Evolutionary conservation across 345 rosid genomes (phyloP).

Genomic region (Gossypium anomalum): DNA sequence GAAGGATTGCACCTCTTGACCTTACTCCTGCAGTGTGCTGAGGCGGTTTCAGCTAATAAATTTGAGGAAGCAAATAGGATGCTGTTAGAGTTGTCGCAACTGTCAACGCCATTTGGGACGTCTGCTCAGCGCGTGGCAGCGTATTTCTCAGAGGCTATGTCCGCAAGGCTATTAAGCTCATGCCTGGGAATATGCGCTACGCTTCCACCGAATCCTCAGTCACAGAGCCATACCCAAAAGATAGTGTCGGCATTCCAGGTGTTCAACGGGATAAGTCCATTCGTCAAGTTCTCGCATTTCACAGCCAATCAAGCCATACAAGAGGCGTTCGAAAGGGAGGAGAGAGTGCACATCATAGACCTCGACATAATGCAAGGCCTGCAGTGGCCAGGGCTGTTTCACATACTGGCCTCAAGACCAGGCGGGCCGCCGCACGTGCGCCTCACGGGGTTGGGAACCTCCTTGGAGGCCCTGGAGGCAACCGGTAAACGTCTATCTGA

Average conservation of each 20-base stretch:
- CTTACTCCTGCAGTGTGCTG: conserved; percentile 89
- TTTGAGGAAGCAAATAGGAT: conserved; percentile 85
- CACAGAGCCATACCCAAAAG: conserved; percentile 48
- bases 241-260: conserved; percentile 95
- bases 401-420: conserved; percentile 81
- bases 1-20: conserved; percentile 89
- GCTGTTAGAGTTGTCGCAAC: conserved; percentile 82
- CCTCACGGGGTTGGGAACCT: conserved; percentile 89
- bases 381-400: conserved; percentile 98
- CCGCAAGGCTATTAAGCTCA: conserved; percentile 77
- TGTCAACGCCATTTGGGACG: conserved; percentile 90
- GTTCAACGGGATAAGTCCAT: conserved; percentile 92
- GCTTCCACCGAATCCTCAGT: conserved; percentile 63
- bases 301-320: conserved; percentile 97
- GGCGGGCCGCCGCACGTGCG: conserved; percentile 95
- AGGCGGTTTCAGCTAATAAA: conserved; percentile 84
- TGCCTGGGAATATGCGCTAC: conserved; percentile 81
- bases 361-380: conserved; percentile 97
- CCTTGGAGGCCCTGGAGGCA: conserved; percentile 81
- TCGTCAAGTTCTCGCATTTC: conserved; percentile 96
- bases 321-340: conserved; percentile 96
- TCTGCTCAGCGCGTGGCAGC: conserved; percentile 98
- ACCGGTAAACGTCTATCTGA: conserved; percentile 91
- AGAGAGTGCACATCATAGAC: conserved; percentile 88
- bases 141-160: conserved; percentile 96